These are phyloP conservation scores for Pseudogymnoascus sp. DNA, from an alignment of 2,329 filamentous ascomycete species.

Conservation along the genomic window DNA sequence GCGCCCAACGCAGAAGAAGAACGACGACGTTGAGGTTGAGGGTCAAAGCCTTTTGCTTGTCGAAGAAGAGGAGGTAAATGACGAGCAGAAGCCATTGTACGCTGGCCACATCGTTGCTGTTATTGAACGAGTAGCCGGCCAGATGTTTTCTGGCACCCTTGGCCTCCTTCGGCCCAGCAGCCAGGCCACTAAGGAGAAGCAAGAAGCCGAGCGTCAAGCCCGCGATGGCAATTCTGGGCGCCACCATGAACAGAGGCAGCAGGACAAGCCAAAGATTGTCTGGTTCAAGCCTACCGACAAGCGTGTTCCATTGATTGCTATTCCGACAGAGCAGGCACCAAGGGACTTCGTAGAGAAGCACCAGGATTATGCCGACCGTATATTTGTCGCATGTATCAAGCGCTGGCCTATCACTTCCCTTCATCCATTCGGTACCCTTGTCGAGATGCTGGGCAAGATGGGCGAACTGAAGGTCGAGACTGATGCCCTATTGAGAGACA, in stretches of 20 bases:
- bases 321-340: constrained; percentile 94
- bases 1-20: constrained; percentile 98
- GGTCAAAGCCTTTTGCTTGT: constrained; percentile 93
- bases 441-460: constrained; percentile 95
- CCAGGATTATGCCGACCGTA: constrained; percentile 92
- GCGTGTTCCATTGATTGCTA: constrained; percentile 94
- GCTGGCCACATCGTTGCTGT: constrained; percentile 96
- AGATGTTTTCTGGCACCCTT: constrained; percentile 98
- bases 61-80: constrained; percentile 97
- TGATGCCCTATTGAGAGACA: constrained; percentile 90
- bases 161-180: constrained; percentile 91
- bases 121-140: constrained; percentile 90
- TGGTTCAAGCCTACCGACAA: constrained; percentile 99
- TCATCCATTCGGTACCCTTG: constrained; percentile 93
- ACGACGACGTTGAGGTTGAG: constrained; percentile 97
- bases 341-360: constrained; percentile 98
- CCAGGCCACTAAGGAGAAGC: constrained; percentile 98
- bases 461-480: constrained; percentile 96
- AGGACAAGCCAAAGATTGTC: constrained; percentile 98
- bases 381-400: constrained; percentile 99
- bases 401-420: constrained; percentile 99
- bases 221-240: constrained; percentile 68
- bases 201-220: constrained; percentile 89
- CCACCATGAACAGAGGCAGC: constrained; percentile 71
- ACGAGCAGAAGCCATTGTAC: constrained; percentile 95